phyloP scores from a whole-genome alignment of 257 asterid species.

The Knoxia roxburghii region DNA sequence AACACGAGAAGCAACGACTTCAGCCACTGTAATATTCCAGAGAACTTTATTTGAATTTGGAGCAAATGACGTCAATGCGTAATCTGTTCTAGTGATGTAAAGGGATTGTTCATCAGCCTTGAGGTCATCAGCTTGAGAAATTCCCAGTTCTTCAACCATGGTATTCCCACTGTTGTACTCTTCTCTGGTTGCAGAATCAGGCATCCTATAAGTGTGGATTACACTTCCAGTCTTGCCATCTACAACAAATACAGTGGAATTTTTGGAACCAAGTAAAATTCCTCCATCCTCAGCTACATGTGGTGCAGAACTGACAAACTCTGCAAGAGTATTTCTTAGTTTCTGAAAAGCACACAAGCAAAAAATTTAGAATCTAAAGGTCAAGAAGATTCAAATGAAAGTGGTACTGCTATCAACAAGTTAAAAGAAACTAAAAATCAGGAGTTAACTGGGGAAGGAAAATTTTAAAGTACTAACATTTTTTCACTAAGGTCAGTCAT shows the following conservation, averaged over 20 bases:
- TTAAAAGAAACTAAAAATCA: neutral
- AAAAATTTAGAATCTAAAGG: constrained; percentile 1
- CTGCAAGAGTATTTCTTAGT: constrained; percentile 76
- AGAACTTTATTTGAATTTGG: constrained; percentile 71
- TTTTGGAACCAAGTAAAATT: constrained; percentile 78
- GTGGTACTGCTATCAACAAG: neutral
- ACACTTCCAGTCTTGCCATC: constrained; percentile 77
- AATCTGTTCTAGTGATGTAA: constrained; percentile 89
- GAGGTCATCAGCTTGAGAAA: constrained; percentile 29
- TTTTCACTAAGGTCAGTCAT: neutral
- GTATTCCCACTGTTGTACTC: constrained; percentile 25
- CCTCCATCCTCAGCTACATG: constrained; percentile 95
- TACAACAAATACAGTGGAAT: constrained; percentile 61
- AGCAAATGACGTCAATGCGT: constrained; percentile 64
- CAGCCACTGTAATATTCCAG: constrained; percentile 93
- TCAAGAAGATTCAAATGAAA: constrained; percentile 2
- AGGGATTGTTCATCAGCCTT: constrained; percentile 50
- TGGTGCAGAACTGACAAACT: constrained; percentile 83
- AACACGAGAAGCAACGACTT: constrained; percentile 79
- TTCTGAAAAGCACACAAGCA: constrained; percentile 39
- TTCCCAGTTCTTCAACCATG: constrained; percentile 34
- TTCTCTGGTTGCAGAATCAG: constrained; percentile 37
- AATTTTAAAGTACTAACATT: neutral
- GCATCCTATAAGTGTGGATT: constrained; percentile 41
- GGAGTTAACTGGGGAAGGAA: neutral